These are phyloP conservation scores for Tetradesmus obliquus DNA, from an alignment of 139 green algal genomes.

Conservation along the genomic window DNA sequence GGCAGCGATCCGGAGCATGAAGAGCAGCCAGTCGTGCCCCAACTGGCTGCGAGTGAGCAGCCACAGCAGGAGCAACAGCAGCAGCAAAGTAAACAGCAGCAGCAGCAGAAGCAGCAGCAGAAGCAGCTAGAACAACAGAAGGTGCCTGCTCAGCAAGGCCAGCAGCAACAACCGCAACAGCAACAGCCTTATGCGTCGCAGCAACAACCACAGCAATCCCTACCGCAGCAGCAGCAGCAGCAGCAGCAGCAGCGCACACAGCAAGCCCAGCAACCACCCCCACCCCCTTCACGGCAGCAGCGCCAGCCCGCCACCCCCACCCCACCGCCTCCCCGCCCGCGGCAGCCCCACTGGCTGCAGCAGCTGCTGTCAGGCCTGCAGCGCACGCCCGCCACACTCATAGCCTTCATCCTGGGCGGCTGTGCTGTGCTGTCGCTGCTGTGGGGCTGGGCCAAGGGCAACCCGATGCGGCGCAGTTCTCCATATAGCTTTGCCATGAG, in stretches of 20 bases:
- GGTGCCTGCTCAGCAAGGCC: not conserved
- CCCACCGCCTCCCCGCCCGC: not conserved
- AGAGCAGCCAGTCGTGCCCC: not conserved
- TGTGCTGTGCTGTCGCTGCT: not conserved
- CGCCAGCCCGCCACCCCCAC: not conserved
- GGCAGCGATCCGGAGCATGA: not conserved
- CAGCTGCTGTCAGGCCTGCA: not conserved
- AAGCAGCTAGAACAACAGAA: not conserved
- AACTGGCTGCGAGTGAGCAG: not conserved
- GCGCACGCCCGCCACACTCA: not conserved
- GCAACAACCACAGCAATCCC: not conserved
- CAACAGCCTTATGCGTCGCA: not conserved
- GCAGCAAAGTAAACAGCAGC: not conserved
- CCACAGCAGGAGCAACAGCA: not conserved
- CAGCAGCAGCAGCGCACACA: not conserved
- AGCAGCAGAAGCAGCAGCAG: conserved; percentile 11
- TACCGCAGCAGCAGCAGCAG: not conserved
- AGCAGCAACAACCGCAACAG: conserved; percentile 14
- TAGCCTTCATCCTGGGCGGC: conserved; percentile 28
- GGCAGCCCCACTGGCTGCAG: not conserved
- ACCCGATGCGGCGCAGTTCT: not conserved
- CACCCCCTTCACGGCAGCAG: not conserved
- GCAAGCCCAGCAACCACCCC: not conserved
- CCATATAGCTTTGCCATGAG: conserved; percentile 42
- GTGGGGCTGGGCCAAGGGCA: conserved; percentile 36